These are phyloP conservation scores for Pythium aristosporum DNA, from an alignment of 352 stramenopile genomes.

Conservation along the genomic window DNA sequence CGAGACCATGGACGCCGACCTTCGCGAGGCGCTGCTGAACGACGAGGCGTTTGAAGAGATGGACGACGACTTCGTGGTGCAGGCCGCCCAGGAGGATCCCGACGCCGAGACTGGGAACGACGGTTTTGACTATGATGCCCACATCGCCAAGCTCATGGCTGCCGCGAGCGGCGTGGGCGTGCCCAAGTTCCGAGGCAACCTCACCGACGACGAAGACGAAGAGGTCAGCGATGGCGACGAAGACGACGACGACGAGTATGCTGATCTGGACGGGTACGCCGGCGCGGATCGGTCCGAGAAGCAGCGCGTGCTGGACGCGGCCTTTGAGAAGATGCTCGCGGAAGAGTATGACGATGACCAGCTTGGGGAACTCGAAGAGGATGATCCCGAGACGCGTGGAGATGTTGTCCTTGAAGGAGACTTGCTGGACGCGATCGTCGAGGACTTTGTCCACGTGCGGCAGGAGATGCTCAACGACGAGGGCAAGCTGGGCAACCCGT, in stretches of 20 bases:
- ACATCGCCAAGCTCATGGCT: conserved; percentile 92
- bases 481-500: conserved; percentile 74
- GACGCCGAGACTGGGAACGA: conserved; percentile 35
- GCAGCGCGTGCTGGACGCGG: conserved; percentile 85
- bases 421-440: conserved; percentile 67
- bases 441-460: conserved; percentile 67
- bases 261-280: conserved; percentile 35
- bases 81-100: conserved; percentile 57
- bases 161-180: conserved; percentile 59
- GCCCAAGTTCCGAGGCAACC: conserved; percentile 58
- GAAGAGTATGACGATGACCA: conserved; percentile 86
- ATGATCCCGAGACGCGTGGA: conserved; percentile 69
- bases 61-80: conserved; percentile 91
- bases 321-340: conserved; percentile 81
- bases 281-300: conserved; percentile 60
- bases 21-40: conserved; percentile 84
- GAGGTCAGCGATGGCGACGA: conserved; percentile 61
- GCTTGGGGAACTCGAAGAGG: conserved; percentile 73
- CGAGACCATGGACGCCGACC: conserved; percentile 85
- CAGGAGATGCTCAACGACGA: conserved; percentile 76
- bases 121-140: conserved; percentile 92
- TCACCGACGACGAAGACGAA: conserved; percentile 66
- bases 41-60: conserved; percentile 85
- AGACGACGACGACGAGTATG: conserved; percentile 70
- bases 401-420: conserved; percentile 69